Conservation (phyloP, 1,284 basidiomycete species). For the Rhodotorula mucilaginosa region DNA sequence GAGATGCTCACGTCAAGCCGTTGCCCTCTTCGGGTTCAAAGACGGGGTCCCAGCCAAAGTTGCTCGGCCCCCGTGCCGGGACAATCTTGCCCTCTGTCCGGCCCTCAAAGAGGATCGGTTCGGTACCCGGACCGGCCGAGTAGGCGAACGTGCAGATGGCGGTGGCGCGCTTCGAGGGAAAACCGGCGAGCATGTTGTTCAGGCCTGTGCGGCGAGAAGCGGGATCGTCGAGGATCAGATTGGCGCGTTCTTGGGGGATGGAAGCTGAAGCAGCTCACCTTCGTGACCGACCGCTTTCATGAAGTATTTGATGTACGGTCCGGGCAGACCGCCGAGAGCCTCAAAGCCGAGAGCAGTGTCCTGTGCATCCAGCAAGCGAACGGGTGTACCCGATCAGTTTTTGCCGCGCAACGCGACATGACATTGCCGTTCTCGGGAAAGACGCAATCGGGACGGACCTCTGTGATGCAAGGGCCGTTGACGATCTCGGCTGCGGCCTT, state of each 20-base stretch:
- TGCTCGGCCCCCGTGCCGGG: constrained; percentile 67
- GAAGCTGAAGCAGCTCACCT: constrained; percentile 50
- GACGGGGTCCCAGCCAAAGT: constrained; percentile 73
- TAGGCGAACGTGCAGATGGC: constrained; percentile 97
- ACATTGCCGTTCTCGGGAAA: neutral
- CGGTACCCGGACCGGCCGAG: constrained; percentile 69
- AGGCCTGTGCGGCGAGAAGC: constrained; percentile 58
- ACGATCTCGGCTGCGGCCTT: constrained; percentile 76
- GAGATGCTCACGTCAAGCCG: constrained; percentile 70
- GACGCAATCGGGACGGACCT: constrained; percentile 49
- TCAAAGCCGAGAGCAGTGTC: constrained; percentile 92
- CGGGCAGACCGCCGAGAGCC: constrained; percentile 84
- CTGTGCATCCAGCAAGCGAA: constrained; percentile 22
- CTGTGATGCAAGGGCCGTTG: constrained; percentile 82
- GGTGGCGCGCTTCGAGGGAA: constrained; percentile 73
- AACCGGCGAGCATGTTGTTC: constrained; percentile 81
- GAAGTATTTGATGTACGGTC: constrained; percentile 96
- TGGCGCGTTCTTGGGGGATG: neutral
- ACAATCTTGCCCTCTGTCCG: constrained; percentile 85
- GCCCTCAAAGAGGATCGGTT: constrained; percentile 87
- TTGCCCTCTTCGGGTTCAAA: constrained; percentile 68
- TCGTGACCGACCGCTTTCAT: constrained; percentile 74
- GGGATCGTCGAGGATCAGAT: neutral
- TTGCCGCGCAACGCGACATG: neutral
- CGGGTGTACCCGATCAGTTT: no score